phyloP scores from a whole-genome alignment of 495 filamentous ascomycete genomes.

The Chlorociboria aeruginascens region DNA sequence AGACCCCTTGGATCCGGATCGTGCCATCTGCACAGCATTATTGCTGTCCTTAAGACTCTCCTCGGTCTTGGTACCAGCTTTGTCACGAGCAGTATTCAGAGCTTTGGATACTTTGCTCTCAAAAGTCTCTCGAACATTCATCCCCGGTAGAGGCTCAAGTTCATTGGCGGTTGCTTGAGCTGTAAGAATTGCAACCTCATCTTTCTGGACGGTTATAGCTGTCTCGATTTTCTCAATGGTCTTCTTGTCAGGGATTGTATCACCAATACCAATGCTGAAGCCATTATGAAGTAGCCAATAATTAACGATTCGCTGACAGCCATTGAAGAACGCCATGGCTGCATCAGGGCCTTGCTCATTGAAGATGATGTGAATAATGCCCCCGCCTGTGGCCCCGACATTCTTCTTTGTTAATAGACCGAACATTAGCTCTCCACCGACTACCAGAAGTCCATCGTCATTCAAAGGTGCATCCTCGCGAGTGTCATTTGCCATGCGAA shows the following conservation, averaged over 20 bases:
- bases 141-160: conserved; percentile 82
- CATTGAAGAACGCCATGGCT: conserved; percentile 91
- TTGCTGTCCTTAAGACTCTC: conserved; percentile 89
- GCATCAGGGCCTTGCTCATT: conserved; percentile 82
- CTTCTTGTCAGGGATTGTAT: conserved; percentile 79
- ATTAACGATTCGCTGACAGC: conserved; percentile 80
- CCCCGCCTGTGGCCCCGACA: conserved; percentile 73
- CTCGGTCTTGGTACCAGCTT: conserved; percentile 83
- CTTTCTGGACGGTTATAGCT: conserved; percentile 67
- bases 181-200: conserved; percentile 63
- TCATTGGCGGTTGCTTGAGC: conserved; percentile 66
- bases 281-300: conserved; percentile 98
- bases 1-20: conserved; percentile 93
- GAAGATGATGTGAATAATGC: conserved; percentile 91
- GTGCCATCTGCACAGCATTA: conserved; percentile 91
- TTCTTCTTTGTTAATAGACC: conserved; percentile 88
- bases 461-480: conserved; percentile 49
- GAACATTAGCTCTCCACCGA: conserved; percentile 79
- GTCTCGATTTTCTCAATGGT: conserved; percentile 77
- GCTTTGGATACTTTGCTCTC: conserved; percentile 90
- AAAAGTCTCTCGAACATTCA: conserved; percentile 97
- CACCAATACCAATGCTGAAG: conserved; percentile 96
- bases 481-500: conserved; percentile 48
- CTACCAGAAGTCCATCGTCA: conserved; percentile 73
- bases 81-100: conserved; percentile 90